Conservation (phyloP, 768 basidiomycete species). For the Porpolomopsis calyptriformis region DNA sequence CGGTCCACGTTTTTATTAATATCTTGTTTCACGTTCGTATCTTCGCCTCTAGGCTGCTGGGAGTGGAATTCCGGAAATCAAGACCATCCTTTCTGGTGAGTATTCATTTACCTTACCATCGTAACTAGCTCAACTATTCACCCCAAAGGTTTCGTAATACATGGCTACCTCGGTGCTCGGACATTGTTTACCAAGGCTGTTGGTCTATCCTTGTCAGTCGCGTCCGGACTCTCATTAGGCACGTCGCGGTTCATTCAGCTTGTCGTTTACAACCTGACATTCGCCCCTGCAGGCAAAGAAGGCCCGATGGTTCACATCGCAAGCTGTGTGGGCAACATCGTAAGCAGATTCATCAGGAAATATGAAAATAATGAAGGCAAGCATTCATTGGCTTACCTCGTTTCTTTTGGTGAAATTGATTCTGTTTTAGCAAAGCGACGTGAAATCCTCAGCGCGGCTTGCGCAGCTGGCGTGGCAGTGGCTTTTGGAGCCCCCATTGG, state of each 20-base stretch:
- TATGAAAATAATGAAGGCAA: constrained; percentile 93
- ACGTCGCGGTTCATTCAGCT: constrained; percentile 13
- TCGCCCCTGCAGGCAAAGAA: constrained; percentile 39
- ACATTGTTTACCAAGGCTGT: constrained; percentile 85
- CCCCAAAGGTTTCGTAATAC: constrained; percentile 78
- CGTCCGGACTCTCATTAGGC: constrained; percentile 83
- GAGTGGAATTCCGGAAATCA: constrained; percentile 94
- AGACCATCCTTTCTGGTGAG: constrained; percentile 79
- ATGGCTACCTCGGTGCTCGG: constrained; percentile 89
- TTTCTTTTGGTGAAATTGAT: background rate
- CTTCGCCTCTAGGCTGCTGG: constrained; percentile 62
- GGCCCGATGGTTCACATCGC: constrained; percentile 84
- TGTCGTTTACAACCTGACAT: background rate
- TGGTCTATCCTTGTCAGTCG: constrained; percentile 83
- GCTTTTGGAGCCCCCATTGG: constrained; percentile 97
- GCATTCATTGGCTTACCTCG: background rate
- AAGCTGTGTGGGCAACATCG: constrained; percentile 86
- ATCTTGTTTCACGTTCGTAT: background rate
- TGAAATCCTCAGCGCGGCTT: constrained; percentile 90
- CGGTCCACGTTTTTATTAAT: constrained; percentile 17
- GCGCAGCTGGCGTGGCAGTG: constrained; percentile 95
- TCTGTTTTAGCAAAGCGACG: constrained; percentile 65
- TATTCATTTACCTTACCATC: background rate
- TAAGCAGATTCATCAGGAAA: constrained; percentile 74
- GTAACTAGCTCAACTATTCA: constrained; percentile 5